These are phyloP conservation scores for Trypanosoma avium DNA, from an alignment of 208 protist species.

Conservation along the genomic window DNA sequence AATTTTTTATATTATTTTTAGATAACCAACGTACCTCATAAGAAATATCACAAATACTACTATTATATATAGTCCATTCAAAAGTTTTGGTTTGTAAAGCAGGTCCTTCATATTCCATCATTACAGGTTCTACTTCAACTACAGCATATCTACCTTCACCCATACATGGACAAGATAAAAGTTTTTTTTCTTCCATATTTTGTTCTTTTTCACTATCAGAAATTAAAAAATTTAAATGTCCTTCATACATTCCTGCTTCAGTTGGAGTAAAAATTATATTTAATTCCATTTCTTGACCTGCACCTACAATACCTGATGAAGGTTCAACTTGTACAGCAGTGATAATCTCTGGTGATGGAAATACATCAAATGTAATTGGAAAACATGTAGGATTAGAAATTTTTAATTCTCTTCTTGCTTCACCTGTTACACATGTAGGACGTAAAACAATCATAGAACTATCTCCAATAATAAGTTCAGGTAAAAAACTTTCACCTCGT, in stretches of 20 bases:
- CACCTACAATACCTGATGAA: conserved; percentile 49
- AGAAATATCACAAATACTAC: conserved; percentile 66
- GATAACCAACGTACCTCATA: conserved; percentile 74
- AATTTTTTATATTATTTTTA: conserved; percentile 3
- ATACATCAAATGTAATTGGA: conserved; percentile 59
- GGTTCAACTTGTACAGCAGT: conserved; percentile 66
- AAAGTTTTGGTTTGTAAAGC: conserved; percentile 47
- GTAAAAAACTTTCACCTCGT: conserved; percentile 51
- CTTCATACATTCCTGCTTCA: conserved; percentile 45
- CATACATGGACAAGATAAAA: conserved; percentile 35
- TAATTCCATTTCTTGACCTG: conserved; percentile 42
- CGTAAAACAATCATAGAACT: conserved; percentile 52
- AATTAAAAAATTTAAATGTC: conserved; percentile 53
- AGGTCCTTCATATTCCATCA: conserved; percentile 67
- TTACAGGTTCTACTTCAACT: conserved; percentile 78
- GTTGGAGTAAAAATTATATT: conserved; percentile 62
- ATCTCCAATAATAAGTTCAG: conserved; percentile 32
- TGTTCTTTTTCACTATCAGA: conserved; percentile 22
- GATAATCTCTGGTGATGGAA: conserved; percentile 40
- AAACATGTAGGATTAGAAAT: conserved; percentile 83
- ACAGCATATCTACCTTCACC: conserved; percentile 71
- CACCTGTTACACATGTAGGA: conserved; percentile 78
- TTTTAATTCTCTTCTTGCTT: conserved; percentile 35
- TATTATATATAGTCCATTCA: conserved; percentile 86
- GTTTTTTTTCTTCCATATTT: conserved; percentile 22